Conservation (phyloP, 148 eudicot genomes). For the Camellia lanceoleosa region DNA sequence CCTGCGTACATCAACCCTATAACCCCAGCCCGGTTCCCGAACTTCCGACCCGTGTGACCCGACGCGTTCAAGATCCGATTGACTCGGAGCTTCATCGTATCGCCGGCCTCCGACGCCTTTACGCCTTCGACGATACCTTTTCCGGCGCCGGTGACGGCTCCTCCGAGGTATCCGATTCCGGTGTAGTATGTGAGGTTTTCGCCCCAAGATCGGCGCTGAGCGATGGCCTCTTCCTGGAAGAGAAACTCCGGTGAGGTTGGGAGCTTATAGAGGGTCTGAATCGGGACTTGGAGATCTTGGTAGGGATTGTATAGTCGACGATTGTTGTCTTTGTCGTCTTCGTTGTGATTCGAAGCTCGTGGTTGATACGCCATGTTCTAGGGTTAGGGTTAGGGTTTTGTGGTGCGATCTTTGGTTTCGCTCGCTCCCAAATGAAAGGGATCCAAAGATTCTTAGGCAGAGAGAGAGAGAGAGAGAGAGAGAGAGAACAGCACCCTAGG, state of each 20-base stretch:
- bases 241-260: slow-evolving; percentile 80
- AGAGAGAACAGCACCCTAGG: not conserved
- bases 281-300: slow-evolving; percentile 60
- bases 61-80: slow-evolving; percentile 68
- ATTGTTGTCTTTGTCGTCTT: slow-evolving; percentile 12
- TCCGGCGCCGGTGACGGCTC: slow-evolving; percentile 57
- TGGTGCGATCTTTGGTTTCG: not conserved
- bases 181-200: slow-evolving; percentile 88
- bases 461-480: slow-evolving; percentile 3
- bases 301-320: slow-evolving; percentile 79
- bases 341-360: not conserved
- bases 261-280: slow-evolving; percentile 63
- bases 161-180: slow-evolving; percentile 69
- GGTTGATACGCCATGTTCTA: not conserved
- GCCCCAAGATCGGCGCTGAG: slow-evolving; percentile 82
- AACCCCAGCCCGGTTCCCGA: slow-evolving; percentile 74
- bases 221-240: slow-evolving; percentile 70
- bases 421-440: not conserved
- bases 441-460: not conserved
- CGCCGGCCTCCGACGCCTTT: slow-evolving; percentile 52
- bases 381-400: not conserved
- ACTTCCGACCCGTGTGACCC: slow-evolving; percentile 58
- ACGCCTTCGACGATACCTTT: slow-evolving; percentile 53
- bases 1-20: slow-evolving; percentile 78
- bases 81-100: slow-evolving; percentile 57